phyloP scores from a whole-genome alignment of 176 grass and related monocot genomes.

The Triticum dicoccoides region DNA sequence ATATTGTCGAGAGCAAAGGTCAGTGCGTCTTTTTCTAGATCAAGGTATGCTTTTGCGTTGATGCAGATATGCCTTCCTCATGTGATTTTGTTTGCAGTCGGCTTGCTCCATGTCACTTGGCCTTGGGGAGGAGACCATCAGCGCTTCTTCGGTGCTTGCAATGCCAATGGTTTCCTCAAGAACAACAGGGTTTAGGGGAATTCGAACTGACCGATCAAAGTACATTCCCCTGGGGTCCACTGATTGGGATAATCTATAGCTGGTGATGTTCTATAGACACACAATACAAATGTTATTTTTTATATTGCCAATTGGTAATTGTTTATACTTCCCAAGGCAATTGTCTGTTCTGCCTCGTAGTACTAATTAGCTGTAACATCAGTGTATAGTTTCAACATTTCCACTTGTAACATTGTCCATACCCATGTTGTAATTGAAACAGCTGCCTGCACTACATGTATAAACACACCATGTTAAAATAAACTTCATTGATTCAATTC shows the following conservation, averaged over 20 bases:
- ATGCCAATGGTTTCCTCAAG: constrained; percentile 94
- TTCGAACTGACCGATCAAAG: constrained; percentile 54
- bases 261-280: constrained; percentile 45
- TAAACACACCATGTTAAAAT: constrained; percentile 36
- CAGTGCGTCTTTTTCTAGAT: constrained; percentile 15
- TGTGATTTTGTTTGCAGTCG: constrained; percentile 47
- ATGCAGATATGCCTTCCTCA: constrained; percentile 18
- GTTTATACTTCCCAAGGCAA: constrained; percentile 44
- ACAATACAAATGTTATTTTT: constrained; percentile 50
- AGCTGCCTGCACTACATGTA: constrained; percentile 40
- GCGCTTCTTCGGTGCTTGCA: constrained; percentile 79
- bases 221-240: constrained; percentile 58
- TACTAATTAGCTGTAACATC: constrained; percentile 33
- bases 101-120: constrained; percentile 83
- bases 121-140: constrained; percentile 67
- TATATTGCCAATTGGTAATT: constrained; percentile 48
- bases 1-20: constrained; percentile 87
- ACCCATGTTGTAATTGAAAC: constrained; percentile 40
- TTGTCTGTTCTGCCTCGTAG: constrained; percentile 32
- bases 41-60: neutral
- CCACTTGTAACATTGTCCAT: constrained; percentile 25
- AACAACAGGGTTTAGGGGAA: constrained; percentile 78
- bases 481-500: constrained; percentile 14
- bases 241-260: constrained; percentile 58
- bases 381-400: constrained; percentile 49